A percentile compares a stretch with the other conserved stretches of the same genome.
Evolutionary conservation across 805 yeast species (phyloP).

Genomic region (Kluyveromyces siamensis): DNA sequence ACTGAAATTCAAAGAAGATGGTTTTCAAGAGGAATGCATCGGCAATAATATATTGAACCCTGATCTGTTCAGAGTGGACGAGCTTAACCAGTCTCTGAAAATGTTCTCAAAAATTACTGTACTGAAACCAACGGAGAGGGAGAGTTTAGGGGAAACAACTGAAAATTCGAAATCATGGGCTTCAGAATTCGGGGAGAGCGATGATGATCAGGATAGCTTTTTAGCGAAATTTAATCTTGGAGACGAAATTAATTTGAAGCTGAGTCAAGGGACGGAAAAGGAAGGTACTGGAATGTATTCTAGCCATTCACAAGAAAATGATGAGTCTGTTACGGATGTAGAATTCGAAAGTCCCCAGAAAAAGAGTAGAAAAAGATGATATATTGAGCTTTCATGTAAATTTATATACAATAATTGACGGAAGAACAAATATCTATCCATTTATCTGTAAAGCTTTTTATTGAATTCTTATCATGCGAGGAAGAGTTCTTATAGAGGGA

Average conservation of each 20-base stretch:
- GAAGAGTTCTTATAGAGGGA: slow-evolving; percentile 35
- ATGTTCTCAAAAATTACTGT: neutral
- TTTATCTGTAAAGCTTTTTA: slow-evolving; percentile 25
- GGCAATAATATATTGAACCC: neutral
- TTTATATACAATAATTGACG: neutral
- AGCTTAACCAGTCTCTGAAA: neutral
- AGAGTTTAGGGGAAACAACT: neutral
- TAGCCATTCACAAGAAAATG: neutral
- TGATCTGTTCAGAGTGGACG: neutral
- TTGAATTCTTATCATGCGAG: slow-evolving; percentile 23
- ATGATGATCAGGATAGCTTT: neutral
- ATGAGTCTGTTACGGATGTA: neutral
- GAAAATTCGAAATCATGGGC: neutral
- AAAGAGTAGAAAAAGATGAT: neutral
- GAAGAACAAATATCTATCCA: slow-evolving; percentile 24
- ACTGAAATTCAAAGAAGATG: slow-evolving; percentile 10
- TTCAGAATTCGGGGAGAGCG: slow-evolving; percentile 1
- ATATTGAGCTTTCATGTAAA: neutral
- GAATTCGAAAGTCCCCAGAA: slow-evolving; percentile 2
- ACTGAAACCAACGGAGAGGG: neutral
- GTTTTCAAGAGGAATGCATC: slow-evolving; percentile 2
- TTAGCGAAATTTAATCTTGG: neutral
- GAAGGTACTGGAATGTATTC: neutral
- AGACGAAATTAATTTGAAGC: neutral
- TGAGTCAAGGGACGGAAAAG: no score